These are phyloP conservation scores for Myriosclerotinia scirpicola DNA, from an alignment of 2,329 filamentous ascomycete genomes.

Conservation along the genomic window DNA sequence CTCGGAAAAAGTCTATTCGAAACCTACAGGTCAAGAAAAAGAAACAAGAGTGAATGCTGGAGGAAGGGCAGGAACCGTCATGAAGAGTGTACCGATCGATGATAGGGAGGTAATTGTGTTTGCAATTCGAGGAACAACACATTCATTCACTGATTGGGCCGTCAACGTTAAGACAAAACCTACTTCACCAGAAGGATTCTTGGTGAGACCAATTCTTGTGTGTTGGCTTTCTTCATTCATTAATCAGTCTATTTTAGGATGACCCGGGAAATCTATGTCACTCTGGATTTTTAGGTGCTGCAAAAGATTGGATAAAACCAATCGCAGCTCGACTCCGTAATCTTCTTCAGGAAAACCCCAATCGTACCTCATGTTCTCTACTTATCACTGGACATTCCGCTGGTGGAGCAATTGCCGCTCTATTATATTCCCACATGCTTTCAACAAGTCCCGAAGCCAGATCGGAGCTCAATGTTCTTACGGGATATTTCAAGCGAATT, in stretches of 20 bases:
- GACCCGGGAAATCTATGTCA: slow-evolving; percentile 77
- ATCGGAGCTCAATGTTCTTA: slow-evolving; percentile 69
- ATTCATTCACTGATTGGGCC: slow-evolving; percentile 81
- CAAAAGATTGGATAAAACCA: slow-evolving; percentile 70
- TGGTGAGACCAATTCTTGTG: slow-evolving; percentile 45
- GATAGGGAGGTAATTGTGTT: slow-evolving; percentile 78
- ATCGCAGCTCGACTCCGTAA: slow-evolving; percentile 69
- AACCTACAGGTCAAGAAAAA: slow-evolving; percentile 60
- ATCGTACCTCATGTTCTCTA: slow-evolving; percentile 64
- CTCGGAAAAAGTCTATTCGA: slow-evolving; percentile 71
- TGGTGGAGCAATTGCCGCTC: slow-evolving; percentile 76
- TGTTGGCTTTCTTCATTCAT: background rate
- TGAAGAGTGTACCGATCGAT: slow-evolving; percentile 78
- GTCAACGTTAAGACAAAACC: slow-evolving; percentile 76
- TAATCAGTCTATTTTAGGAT: slow-evolving; percentile 47
- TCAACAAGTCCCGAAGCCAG: slow-evolving; percentile 52
- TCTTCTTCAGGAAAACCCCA: slow-evolving; percentile 70
- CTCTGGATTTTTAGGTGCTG: slow-evolving; percentile 74
- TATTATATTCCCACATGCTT: slow-evolving; percentile 83
- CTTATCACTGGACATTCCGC: slow-evolving; percentile 86
- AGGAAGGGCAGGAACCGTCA: slow-evolving; percentile 70
- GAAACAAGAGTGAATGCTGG: slow-evolving; percentile 71
- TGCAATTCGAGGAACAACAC: slow-evolving; percentile 72
- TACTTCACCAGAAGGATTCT: slow-evolving; percentile 63
- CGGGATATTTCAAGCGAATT: slow-evolving; percentile 70